Evolutionary conservation across 306 rosid species (phyloP), one percentile per base, ranked within the genome.

Genomic region (Myrica gale): DNA sequence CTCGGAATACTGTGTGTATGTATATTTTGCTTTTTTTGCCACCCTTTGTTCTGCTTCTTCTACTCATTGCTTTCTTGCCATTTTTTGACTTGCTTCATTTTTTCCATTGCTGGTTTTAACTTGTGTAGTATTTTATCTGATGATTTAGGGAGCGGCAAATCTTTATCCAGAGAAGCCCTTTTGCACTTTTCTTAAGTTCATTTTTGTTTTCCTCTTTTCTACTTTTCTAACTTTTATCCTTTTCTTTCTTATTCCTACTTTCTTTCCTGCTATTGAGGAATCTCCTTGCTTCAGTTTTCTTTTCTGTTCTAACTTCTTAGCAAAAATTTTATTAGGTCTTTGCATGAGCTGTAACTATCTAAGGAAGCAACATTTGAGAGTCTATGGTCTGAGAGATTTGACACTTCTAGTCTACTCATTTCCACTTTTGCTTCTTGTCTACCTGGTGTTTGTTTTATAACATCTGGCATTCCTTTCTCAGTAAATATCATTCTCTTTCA

Each of bases 401-500:
- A 32, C 37, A 32, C n/a, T 67, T 23, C 26, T 46, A 46, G 19
- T 74, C 60, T 82, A 32, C 11, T 51, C 39, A 68, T 51, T 70
- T 72, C 67, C 54, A 65, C 51, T 51, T 58, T 26, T 73, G n/a
- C 53, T 68, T 37, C 39, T 68, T 19, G 21, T 19, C 63, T 71
- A 32, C 9, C 16, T 68, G 19, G 57, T 55, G 47, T 67, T 60
- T 69, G 42, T 63, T 61, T 52, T 43, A 16, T 37, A 61, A 63
- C 54, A 46, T 75, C 32, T 47, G 60, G 17, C 39, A 11, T 86
- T 72, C 63, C 23, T 52, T 47, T 23, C 66, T 70, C 54, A 54
- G 80, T 78, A 71, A 46, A 51, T 72, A 39, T 58, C 71, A 53
- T 68, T 75, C 75, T 62, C 63, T 80, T 71, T 32, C 96, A 96